Evolutionary conservation across 768 basidiomycete species (phyloP).

Genomic region (Leucocoprinus sp.): DNA sequence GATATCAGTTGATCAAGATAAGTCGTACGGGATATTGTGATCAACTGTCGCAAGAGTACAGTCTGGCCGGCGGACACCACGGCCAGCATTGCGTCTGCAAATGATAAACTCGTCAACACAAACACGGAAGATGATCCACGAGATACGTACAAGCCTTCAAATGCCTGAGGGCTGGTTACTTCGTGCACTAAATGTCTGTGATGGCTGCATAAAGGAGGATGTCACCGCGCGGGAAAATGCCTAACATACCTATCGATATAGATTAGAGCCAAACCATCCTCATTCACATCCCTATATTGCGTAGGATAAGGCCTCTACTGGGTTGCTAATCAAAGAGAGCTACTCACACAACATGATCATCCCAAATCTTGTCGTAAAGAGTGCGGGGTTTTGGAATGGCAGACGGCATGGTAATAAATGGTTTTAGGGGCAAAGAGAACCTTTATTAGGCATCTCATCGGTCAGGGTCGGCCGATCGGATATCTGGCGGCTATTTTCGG

Average conservation of each 20-base stretch:
- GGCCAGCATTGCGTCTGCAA: slow-evolving; percentile 58
- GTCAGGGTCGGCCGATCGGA: too few relatives aligned
- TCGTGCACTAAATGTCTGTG: slow-evolving; percentile 68
- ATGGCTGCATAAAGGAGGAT: slow-evolving; percentile 10
- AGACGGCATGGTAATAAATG: slow-evolving; percentile 33
- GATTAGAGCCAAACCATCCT: slow-evolving; percentile 71
- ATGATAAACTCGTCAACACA: slow-evolving; percentile 12
- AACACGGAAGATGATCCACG: neutral
- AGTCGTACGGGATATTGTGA: slow-evolving; percentile 79
- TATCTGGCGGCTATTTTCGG: too few relatives aligned
- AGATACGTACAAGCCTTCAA: slow-evolving; percentile 66
- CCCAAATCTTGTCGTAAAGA: slow-evolving; percentile 97
- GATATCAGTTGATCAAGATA: neutral
- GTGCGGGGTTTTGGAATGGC: slow-evolving; percentile 59
- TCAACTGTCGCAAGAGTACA: slow-evolving; percentile 87
- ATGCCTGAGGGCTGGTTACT: slow-evolving; percentile 91
- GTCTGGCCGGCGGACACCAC: slow-evolving; percentile 76
- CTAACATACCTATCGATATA: slow-evolving; percentile 71
- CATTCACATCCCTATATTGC: slow-evolving; percentile 49
- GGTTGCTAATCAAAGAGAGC: slow-evolving; percentile 7
- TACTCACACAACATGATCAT: slow-evolving; percentile 87
- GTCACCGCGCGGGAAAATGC: neutral
- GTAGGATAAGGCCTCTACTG: slow-evolving; percentile 13
- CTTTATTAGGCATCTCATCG: too few relatives aligned
- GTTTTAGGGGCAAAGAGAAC: too few relatives aligned